Evolutionary conservation across 805 yeast species (phyloP), one percentile per base, ranked within the genome.

Genomic region (Alloascoidea hylecoeti): DNA sequence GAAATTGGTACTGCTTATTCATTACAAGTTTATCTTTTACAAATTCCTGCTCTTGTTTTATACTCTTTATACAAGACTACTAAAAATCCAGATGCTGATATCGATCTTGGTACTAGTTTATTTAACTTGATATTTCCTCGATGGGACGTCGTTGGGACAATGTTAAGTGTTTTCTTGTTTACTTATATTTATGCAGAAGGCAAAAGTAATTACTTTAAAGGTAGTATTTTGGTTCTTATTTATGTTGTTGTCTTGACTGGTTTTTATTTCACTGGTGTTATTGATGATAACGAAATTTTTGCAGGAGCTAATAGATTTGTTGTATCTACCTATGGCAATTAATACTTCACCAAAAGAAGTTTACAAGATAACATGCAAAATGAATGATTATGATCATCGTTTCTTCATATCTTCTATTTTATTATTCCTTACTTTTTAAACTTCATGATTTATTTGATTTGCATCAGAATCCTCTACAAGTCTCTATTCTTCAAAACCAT

Each of bases 1-100:
- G 98, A 92, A 54, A 92, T 92, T 56, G 98, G 98, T 42, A 78
- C 94, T 44, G 98, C 98, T 0, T 92, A 92, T 54, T 98, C 95
- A 0, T 65, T 92, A 42, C 98, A 92, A 56, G 98, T 92, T 13
- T 89, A 95, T 48, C 63, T 92, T 41, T 66, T 92, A 46, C 98
- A 92, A 55, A 83, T 92, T 35, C 98, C 98, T 1, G 77, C 92
- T 2, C 68, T 92, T 52, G 94, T 86, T 6, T 52, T 89, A 9
- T 85, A 71, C 52, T 79, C 95, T 2, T 68, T 80, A 41, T 64
- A 60, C 58, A 66, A 50, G 51, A 61, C 59, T 38, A 56, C 53
- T 51, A 58, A 52, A 52, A 58, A 47, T 48, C n/a, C n/a, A n/a
- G n/a, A n/a, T n/a, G 30, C 30, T 34, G 27, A 30, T 16, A 33